Base-by-base conservation (phyloP, 2,329 filamentous ascomycete species). In the Colletotrichum sp. region DNA sequence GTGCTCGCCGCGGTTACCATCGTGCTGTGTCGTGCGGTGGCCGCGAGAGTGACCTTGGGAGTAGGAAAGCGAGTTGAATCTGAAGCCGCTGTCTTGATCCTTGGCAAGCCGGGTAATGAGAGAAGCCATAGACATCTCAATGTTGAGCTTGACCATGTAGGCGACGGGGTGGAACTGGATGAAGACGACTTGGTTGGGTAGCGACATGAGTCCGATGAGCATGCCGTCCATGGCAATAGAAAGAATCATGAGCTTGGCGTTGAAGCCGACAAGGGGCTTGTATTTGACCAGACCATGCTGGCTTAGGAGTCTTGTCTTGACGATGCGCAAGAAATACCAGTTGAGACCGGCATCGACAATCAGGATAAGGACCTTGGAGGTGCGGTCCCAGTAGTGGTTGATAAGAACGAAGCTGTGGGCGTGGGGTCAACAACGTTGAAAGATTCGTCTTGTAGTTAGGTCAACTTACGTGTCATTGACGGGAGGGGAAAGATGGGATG, bases 81-180 rank as follows among this genome's bases (percentile, higher is more conserved):
- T 21, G 10, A 71, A 69, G 5, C 73, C 39, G 18, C 66, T 74
- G n/a, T 77, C 76, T 7, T 64, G 65, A 24, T 66, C 73, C 49
- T 74, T 72, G 10, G 76, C 66, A 10, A 77, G 76, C 68, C 85
- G 85, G 49, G 81, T 86, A 77, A 90, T 90, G 28, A 90, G 85
- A 44, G 87, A 86, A 66, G 89, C 88, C 88, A 90, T 90, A 15
- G 86, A 86, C 85, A 90, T 87, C 79, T 90, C 89, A 77, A 90
- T 90, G 78, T 90, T 88, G 49, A 90, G 84, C 72, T 90, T 90
- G 63, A 90, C 87, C n/a, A 87, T 85, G 78, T 90, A 90, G 15
- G 88, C 88, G 6, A 90, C 82, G 0, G 89, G 88, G 71, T 90
- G 88, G 78, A 90, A 89, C 78, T 89, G 88, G 76, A 89, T 86